Evolutionary conservation across 1,284 basidiomycete genomes (phyloP).

Genomic region (Ganoderma lingzhi): DNA sequence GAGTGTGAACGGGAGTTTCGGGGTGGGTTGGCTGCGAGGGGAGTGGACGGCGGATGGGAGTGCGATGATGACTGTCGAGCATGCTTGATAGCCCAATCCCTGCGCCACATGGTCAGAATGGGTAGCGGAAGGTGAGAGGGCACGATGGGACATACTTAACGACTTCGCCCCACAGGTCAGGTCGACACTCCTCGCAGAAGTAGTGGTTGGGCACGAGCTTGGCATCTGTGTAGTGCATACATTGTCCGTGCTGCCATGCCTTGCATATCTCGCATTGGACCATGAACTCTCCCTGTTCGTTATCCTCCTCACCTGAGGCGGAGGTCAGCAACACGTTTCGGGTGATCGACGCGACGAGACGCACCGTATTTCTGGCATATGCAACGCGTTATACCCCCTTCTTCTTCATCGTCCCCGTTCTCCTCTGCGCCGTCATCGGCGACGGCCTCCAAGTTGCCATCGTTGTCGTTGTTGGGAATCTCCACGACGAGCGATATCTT

Average conservation of each 20-base stretch:
- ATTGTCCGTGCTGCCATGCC: constrained; percentile 98
- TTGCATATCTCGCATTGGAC: constrained; percentile 97
- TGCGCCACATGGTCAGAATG: constrained; percentile 40
- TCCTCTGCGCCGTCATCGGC: constrained; percentile 47
- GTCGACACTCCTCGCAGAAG: constrained; percentile 94
- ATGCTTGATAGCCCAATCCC: constrained; percentile 64
- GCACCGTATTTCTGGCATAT: constrained; percentile 90
- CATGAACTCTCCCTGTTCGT: constrained; percentile 91
- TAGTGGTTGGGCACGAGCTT: constrained; percentile 86
- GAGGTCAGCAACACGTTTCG: constrained; percentile 23
- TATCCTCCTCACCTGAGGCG: constrained; percentile 55
- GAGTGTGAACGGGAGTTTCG: constrained; percentile 82
- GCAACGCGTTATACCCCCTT: constrained; percentile 91
- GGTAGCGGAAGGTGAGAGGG: constrained; percentile 14
- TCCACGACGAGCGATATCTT: constrained; percentile 46
- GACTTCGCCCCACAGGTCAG: constrained; percentile 84
- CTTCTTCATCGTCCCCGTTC: constrained; percentile 75
- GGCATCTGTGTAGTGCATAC: constrained; percentile 93
- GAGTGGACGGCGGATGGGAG: constrained; percentile 47
- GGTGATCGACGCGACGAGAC: constrained; percentile 42
- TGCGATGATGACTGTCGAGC: constrained; percentile 70
- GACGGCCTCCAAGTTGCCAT: constrained; percentile 37
- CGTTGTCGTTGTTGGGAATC: constrained; percentile 42
- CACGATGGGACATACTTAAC: constrained; percentile 63
- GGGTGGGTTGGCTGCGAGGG: constrained; percentile 47